Evolutionary conservation across 2,329 filamentous ascomycete genomes (phyloP).

Genomic region (Bipolaris sorokiniana): DNA sequence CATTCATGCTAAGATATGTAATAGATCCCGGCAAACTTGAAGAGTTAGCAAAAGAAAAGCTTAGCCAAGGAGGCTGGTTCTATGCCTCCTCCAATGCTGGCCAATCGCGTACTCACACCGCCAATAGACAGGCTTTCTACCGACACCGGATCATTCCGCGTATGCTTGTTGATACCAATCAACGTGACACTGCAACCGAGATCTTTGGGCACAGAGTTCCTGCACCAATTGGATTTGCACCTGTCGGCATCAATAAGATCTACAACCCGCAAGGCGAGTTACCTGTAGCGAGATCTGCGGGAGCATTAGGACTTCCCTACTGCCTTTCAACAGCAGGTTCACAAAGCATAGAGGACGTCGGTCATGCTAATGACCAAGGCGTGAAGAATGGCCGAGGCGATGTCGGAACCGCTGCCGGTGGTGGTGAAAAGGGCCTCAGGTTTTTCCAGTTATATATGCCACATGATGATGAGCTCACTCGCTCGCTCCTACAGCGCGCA

Average conservation of each 20-base stretch:
- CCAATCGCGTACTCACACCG: constrained; percentile 59
- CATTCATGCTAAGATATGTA: not conserved
- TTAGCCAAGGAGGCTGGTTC: constrained; percentile 65
- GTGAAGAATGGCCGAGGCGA: constrained; percentile 8
- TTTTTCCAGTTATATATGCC: constrained; percentile 71
- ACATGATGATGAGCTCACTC: constrained; percentile 65
- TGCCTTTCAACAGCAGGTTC: constrained; percentile 65
- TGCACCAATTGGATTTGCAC: constrained; percentile 68
- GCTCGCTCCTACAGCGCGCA: constrained; percentile 63
- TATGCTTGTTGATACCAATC: constrained; percentile 65
- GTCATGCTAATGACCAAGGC: constrained; percentile 58
- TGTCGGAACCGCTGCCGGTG: constrained; percentile 8
- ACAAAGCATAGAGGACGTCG: constrained; percentile 64
- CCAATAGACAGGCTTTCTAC: constrained; percentile 69
- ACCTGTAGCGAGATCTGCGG: constrained; percentile 64
- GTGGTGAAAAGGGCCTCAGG: constrained; percentile 44
- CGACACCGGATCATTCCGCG: constrained; percentile 67
- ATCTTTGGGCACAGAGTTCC: constrained; percentile 67
- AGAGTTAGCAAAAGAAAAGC: constrained; percentile 61
- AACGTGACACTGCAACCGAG: constrained; percentile 61
- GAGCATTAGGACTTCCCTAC: constrained; percentile 66
- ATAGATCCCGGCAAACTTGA: constrained; percentile 65
- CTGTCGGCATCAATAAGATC: constrained; percentile 70
- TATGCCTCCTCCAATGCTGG: constrained; percentile 65
- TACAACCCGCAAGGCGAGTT: constrained; percentile 66